Conservation (phyloP, 805 yeast species). For the Scheffersomyces amazonensis region DNA sequence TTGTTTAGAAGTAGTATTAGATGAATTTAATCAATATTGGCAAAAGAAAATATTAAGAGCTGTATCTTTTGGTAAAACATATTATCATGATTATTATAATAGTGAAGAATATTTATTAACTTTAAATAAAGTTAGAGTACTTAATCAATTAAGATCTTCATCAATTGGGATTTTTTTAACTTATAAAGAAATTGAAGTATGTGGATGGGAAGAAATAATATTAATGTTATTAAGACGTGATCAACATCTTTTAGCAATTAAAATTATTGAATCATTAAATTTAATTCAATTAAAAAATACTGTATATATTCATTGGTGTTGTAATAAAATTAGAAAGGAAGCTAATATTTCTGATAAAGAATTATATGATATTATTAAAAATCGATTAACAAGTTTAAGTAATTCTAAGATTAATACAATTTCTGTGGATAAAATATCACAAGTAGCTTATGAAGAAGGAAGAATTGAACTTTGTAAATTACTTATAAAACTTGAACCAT, state of each 20-base stretch:
- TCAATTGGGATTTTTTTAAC: constrained; percentile 73
- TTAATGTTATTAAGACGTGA: constrained; percentile 56
- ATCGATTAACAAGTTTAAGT: constrained; percentile 36
- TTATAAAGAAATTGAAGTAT: constrained; percentile 42
- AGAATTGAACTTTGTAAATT: constrained; percentile 63
- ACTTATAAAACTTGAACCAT: constrained; percentile 68
- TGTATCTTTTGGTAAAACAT: constrained; percentile 81
- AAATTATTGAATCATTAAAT: constrained; percentile 51
- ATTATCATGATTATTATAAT: constrained; percentile 42
- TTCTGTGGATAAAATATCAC: constrained; percentile 58
- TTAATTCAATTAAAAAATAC: constrained; percentile 32
- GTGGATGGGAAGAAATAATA: constrained; percentile 58
- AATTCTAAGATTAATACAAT: constrained; percentile 30
- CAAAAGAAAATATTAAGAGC: constrained; percentile 80
- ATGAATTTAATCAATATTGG: constrained; percentile 74
- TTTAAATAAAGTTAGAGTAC: constrained; percentile 58
- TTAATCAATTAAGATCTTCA: constrained; percentile 64
- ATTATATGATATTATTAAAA: constrained; percentile 48
- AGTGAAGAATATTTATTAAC: constrained; percentile 62
- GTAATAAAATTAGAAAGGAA: constrained; percentile 58
- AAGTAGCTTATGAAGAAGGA: constrained; percentile 78
- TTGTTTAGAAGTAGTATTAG: constrained; percentile 71
- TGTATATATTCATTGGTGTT: constrained; percentile 80
- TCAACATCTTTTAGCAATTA: constrained; percentile 59
- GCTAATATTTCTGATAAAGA: constrained; percentile 55